These are phyloP conservation scores for Salix koriyanagi DNA, from an alignment of 345 rosid species.

Conservation along the genomic window DNA sequence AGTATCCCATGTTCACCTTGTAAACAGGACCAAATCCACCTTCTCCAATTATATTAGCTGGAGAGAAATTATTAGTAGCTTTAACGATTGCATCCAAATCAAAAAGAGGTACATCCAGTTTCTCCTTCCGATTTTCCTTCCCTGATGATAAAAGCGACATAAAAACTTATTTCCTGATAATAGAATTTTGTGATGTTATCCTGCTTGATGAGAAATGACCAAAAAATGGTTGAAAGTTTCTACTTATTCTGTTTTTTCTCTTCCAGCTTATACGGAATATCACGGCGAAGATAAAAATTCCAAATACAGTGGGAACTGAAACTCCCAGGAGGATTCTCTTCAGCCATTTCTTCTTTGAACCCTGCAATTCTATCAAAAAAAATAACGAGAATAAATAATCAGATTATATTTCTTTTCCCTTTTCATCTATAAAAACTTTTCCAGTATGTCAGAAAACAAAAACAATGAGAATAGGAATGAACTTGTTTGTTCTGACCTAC, in stretches of 20 bases:
- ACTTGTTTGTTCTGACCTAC: too few species aligned
- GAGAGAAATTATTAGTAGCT: slow-evolving; percentile 35
- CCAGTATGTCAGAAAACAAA: too few species aligned
- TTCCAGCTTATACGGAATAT: not conserved
- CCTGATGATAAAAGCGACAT: not conserved
- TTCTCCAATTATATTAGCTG: slow-evolving; percentile 27
- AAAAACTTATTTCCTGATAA: too few species aligned
- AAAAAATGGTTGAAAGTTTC: not conserved
- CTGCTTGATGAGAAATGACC: too few species aligned
- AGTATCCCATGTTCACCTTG: slow-evolving; percentile 4
- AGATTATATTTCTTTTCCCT: too few species aligned
- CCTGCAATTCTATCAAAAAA: too few species aligned
- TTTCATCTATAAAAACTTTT: too few species aligned
- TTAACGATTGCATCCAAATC: slow-evolving; percentile 21
- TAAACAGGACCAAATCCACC: slow-evolving; percentile 49
- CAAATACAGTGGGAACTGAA: not conserved
- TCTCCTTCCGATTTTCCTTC: slow-evolving; percentile 1
- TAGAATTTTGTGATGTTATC: too few species aligned
- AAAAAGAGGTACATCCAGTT: slow-evolving; percentile 22
- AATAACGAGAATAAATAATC: too few species aligned
- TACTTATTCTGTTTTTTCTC: not conserved
- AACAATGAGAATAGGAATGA: too few species aligned
- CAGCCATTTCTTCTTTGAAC: not conserved
- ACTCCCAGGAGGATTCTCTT: not conserved
- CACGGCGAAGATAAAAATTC: not conserved